phyloP scores from a whole-genome alignment of 23 red algal genomes.

The Gracilaria domingensis region DNA sequence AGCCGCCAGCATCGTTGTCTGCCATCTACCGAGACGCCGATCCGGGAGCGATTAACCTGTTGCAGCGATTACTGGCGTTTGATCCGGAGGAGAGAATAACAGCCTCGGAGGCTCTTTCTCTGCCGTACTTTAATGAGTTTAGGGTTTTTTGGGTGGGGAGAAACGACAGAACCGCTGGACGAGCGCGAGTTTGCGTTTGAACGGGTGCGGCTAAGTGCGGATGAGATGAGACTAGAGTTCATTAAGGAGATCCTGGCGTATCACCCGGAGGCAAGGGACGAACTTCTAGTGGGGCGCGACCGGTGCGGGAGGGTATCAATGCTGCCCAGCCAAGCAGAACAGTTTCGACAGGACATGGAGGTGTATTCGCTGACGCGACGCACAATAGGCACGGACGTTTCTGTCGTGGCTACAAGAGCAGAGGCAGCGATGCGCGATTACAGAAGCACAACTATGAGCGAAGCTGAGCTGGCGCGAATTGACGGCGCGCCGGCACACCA shows the following conservation, averaged over 20 bases:
- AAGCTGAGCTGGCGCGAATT: conserved; percentile 75
- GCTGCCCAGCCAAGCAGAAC: conserved; percentile 58
- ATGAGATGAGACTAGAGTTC: conserved; percentile 87
- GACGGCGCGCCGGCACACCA: conserved; percentile 56
- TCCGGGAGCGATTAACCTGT: conserved; percentile 75
- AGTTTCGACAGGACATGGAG: conserved; percentile 73
- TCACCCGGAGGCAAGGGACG: conserved; percentile 82
- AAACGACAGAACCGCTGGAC: conserved; percentile 71
- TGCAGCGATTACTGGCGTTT: conserved; percentile 82
- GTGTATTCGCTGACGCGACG: conserved; percentile 31
- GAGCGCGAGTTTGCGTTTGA: conserved; percentile 95
- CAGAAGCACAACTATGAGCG: conserved; percentile 70
- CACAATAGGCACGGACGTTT: conserved; percentile 61
- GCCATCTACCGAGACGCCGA: conserved; percentile 72
- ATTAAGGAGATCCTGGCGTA: conserved; percentile 88
- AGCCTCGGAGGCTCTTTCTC: conserved; percentile 74
- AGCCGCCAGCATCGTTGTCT: conserved; percentile 50
- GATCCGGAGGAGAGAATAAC: conserved; percentile 86
- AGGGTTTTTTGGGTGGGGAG: conserved; percentile 65
- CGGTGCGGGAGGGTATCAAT: conserved; percentile 43
- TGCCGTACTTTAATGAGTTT: conserved; percentile 93
- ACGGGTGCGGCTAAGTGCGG: conserved; percentile 66
- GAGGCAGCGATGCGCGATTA: conserved; percentile 59
- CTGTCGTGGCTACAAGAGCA: conserved; percentile 38
- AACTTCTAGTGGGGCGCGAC: conserved; percentile 47